Evolutionary conservation across 768 basidiomycete species (phyloP).

Genomic region (Boletus sp.): DNA sequence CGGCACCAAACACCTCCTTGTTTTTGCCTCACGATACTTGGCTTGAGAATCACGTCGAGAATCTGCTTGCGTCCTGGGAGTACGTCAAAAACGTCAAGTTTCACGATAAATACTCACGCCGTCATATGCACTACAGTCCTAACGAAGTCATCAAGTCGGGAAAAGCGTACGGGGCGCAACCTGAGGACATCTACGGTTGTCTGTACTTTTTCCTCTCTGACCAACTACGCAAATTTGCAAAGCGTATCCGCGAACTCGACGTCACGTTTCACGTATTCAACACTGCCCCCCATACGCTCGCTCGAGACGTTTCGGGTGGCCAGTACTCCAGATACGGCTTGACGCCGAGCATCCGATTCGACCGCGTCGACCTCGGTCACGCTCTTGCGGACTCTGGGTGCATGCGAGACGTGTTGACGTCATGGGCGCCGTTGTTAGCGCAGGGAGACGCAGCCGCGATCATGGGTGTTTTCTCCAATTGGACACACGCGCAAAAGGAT

Average conservation of each 20-base stretch:
- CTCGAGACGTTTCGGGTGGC: slow-evolving; percentile 34
- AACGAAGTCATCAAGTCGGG: slow-evolving; percentile 32
- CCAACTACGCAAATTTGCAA: slow-evolving; percentile 38
- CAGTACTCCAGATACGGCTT: slow-evolving; percentile 21
- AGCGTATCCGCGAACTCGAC: slow-evolving; percentile 37
- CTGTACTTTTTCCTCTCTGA: slow-evolving; percentile 46
- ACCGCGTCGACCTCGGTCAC: slow-evolving; percentile 45
- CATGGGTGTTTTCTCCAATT: slow-evolving; percentile 45
- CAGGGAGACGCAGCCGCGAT: slow-evolving; percentile 31
- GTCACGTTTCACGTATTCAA: slow-evolving; percentile 35
- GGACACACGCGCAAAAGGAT: slow-evolving; percentile 23
- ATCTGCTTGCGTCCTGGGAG: slow-evolving; percentile 51
- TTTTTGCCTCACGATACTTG: slow-evolving; percentile 46
- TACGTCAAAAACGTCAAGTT: slow-evolving; percentile 22
- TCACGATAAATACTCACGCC: background rate
- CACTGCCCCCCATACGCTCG: slow-evolving; percentile 39
- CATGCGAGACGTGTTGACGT: slow-evolving; percentile 26
- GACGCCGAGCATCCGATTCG: slow-evolving; percentile 33
- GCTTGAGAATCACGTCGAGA: slow-evolving; percentile 35
- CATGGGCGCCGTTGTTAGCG: slow-evolving; percentile 39
- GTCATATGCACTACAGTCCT: slow-evolving; percentile 29
- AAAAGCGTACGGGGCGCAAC: slow-evolving; percentile 35
- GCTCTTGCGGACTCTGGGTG: slow-evolving; percentile 36
- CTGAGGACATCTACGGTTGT: slow-evolving; percentile 49
- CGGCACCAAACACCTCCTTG: slow-evolving; percentile 40